Evolutionary conservation across 2,329 filamentous ascomycete species (phyloP).

Genomic region (Apiospora sp.): DNA sequence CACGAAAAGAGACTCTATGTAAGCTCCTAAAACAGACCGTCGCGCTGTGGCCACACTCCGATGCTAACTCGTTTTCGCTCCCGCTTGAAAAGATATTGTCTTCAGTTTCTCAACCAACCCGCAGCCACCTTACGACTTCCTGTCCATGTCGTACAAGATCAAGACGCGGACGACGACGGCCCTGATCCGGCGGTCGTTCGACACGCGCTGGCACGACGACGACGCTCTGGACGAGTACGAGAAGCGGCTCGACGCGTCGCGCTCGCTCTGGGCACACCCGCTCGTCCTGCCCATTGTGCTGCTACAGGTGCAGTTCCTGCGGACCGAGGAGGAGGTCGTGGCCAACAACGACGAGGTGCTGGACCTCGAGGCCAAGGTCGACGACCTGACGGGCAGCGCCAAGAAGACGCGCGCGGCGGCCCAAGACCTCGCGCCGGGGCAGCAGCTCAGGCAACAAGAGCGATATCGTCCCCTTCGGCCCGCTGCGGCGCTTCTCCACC

Average conservation of each 20-base stretch:
- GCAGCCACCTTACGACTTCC: slow-evolving; percentile 54
- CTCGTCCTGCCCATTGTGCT: slow-evolving; percentile 54
- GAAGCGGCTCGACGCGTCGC: slow-evolving; percentile 53
- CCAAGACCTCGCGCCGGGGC: slow-evolving; percentile 30
- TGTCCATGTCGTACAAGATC: slow-evolving; percentile 55
- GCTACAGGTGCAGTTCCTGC: slow-evolving; percentile 55
- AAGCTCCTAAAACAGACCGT: slow-evolving; percentile 29
- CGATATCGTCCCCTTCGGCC: slow-evolving; percentile 32
- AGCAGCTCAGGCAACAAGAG: not conserved
- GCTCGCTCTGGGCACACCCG: slow-evolving; percentile 54
- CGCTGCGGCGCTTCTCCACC: slow-evolving; percentile 38
- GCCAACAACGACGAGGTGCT: slow-evolving; percentile 53
- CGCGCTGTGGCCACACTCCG: not conserved
- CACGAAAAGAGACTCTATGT: slow-evolving; percentile 39
- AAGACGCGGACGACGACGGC: slow-evolving; percentile 48
- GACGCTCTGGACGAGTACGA: slow-evolving; percentile 56
- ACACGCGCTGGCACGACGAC: slow-evolving; percentile 49
- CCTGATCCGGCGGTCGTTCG: slow-evolving; percentile 53
- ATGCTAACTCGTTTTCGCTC: slow-evolving; percentile 28
- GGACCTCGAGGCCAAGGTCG: slow-evolving; percentile 51
- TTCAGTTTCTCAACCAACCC: slow-evolving; percentile 54
- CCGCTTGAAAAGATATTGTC: slow-evolving; percentile 46
- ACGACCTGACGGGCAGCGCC: slow-evolving; percentile 48
- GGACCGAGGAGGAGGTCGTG: slow-evolving; percentile 53
- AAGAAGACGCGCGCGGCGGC: slow-evolving; percentile 38